phyloP scores from a whole-genome alignment of 345 rosid genomes.

The Aegle marmelos region DNA sequence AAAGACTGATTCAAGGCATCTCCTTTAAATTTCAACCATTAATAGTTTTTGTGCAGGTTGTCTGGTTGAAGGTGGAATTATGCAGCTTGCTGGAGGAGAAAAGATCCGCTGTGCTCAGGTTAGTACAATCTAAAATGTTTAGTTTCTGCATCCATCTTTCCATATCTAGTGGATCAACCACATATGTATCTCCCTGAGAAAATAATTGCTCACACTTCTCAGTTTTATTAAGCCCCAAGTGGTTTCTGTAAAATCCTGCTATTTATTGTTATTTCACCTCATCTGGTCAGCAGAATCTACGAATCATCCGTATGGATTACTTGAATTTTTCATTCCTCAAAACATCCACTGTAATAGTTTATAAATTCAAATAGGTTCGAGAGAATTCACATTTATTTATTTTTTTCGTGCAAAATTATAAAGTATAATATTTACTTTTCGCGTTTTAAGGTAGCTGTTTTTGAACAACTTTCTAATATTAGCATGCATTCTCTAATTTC shows the following conservation, averaged over 20 bases:
- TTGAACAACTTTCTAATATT: no score
- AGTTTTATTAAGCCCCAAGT: background rate
- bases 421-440: no score
- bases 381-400: no score
- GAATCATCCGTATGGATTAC: background rate
- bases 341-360: background rate
- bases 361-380: no score
- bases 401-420: no score
- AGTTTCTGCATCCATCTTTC: conserved; percentile 6
- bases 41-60: conserved; percentile 67
- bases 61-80: conserved; percentile 87
- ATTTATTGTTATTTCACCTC: background rate
- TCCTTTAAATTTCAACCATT: conserved; percentile 49
- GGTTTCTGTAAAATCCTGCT: background rate
- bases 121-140: conserved; percentile 22
- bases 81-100: conserved; percentile 84
- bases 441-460: no score
- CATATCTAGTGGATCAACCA: background rate
- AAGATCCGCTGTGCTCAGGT: conserved; percentile 83
- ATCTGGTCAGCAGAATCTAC: background rate
- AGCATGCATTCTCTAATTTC: no score
- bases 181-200: background rate
- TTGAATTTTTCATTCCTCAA: background rate
- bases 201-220: background rate
- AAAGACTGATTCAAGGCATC: conserved; percentile 18